Conservation (phyloP, 164 flowering plant species). For the Aristolochia contorta region DNA sequence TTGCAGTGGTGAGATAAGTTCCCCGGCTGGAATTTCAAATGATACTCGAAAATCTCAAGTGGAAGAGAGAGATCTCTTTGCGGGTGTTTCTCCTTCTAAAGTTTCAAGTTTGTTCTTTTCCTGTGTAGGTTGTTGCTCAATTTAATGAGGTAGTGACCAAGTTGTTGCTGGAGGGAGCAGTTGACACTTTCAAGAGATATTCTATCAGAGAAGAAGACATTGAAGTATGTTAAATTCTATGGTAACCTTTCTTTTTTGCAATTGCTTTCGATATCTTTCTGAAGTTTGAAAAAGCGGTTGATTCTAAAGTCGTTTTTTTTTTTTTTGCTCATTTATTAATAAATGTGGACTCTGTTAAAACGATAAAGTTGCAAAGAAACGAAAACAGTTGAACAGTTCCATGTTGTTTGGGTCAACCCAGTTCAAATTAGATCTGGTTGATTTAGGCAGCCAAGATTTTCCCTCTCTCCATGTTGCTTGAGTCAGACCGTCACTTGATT, state of each 20-base stretch:
- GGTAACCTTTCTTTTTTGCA: not conserved
- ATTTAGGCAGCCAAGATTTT: too few relatives aligned
- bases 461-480: too few relatives aligned
- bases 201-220: constrained; percentile 75
- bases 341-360: too few relatives aligned
- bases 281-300: too few relatives aligned
- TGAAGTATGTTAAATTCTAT: constrained; percentile 40
- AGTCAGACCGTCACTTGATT: too few relatives aligned
- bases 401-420: too few relatives aligned
- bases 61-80: not conserved
- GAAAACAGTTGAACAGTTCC: too few relatives aligned
- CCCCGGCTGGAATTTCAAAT: not conserved
- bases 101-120: not conserved
- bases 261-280: not conserved
- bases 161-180: constrained; percentile 81
- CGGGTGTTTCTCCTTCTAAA: not conserved
- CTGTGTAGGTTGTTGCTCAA: constrained; percentile 63
- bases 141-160: constrained; percentile 88
- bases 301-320: too few relatives aligned
- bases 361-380: too few relatives aligned
- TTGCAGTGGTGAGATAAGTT: constrained; percentile 40
- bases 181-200: constrained; percentile 73
- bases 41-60: not conserved
- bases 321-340: too few relatives aligned
- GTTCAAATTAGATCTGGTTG: too few relatives aligned